phyloP scores from a whole-genome alignment of 176 grass and related monocot genomes.

The Cymbopogon citratus region DNA sequence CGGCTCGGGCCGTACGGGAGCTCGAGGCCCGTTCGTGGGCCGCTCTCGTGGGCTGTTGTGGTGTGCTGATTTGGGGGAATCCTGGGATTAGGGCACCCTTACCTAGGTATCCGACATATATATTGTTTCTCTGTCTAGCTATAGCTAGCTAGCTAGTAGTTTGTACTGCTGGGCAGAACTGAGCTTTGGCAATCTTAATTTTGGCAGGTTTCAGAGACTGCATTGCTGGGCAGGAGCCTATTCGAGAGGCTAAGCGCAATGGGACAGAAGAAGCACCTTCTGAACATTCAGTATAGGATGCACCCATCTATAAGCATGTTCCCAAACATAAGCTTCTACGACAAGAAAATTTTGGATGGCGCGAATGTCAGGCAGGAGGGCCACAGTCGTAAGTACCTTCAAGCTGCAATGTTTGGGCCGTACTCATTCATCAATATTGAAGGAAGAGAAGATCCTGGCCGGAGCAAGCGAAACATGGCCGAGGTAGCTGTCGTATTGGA shows the following conservation, averaged over 20 bases:
- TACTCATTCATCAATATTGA: conserved; percentile 68
- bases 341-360: conserved; percentile 47
- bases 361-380: conserved; percentile 31
- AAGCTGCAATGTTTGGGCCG: conserved; percentile 49
- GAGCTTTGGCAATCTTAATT: not conserved
- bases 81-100: too few relatives aligned
- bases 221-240: conserved; percentile 50
- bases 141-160: not conserved
- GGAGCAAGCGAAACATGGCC: conserved; percentile 47
- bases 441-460: conserved; percentile 35
- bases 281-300: conserved; percentile 84
- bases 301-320: conserved; percentile 72
- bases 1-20: too few relatives aligned
- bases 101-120: too few relatives aligned
- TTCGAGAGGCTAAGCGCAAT: conserved; percentile 61
- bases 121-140: too few relatives aligned
- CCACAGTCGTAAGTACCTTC: conserved; percentile 26
- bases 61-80: too few relatives aligned
- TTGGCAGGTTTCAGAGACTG: conserved; percentile 40
- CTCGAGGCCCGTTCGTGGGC: too few relatives aligned
- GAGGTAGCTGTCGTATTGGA: conserved; percentile 46
- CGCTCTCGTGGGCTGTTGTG: too few relatives aligned
- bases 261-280: conserved; percentile 57
- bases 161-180: not conserved
- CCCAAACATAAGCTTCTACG: conserved; percentile 47